Evolutionary conservation across 768 basidiomycete genomes (phyloP).

Genomic region (Boletellus ananiceps): DNA sequence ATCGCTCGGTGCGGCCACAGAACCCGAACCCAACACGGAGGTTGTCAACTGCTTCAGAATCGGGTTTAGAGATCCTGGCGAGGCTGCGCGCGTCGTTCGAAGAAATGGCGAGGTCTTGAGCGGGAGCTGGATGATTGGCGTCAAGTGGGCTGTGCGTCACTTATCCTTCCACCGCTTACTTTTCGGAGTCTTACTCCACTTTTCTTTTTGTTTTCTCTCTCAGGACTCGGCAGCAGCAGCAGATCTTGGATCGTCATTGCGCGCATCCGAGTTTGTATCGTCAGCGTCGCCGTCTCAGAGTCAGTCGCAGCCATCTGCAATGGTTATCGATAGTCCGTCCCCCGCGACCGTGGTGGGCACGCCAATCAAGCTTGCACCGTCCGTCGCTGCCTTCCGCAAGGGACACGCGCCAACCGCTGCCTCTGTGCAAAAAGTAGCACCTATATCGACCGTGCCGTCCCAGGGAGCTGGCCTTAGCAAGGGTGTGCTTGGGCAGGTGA

Average conservation of each 20-base stretch:
- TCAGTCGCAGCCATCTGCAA: slow-evolving; percentile 35
- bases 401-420: slow-evolving; percentile 27
- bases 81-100: slow-evolving; percentile 73
- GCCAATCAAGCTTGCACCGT: slow-evolving; percentile 68
- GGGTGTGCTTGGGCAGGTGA: slow-evolving; percentile 66
- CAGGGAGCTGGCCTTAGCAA: slow-evolving; percentile 42
- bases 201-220: neutral
- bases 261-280: slow-evolving; percentile 14
- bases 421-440: slow-evolving; percentile 21
- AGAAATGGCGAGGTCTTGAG: slow-evolving; percentile 78
- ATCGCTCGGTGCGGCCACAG: slow-evolving; percentile 66
- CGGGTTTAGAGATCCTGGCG: slow-evolving; percentile 64
- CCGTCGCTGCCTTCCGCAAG: slow-evolving; percentile 66
- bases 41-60: slow-evolving; percentile 80
- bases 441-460: slow-evolving; percentile 7
- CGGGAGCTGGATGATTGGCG: slow-evolving; percentile 80
- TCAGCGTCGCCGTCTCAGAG: slow-evolving; percentile 8
- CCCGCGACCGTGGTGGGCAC: slow-evolving; percentile 53
- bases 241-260: slow-evolving; percentile 41
- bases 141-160: slow-evolving; percentile 74
- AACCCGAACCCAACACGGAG: slow-evolving; percentile 61
- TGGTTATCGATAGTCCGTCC: slow-evolving; percentile 45
- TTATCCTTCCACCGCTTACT: neutral
- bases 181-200: neutral
- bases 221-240: slow-evolving; percentile 57